Evolutionary conservation across 495 filamentous ascomycete genomes (phyloP).

Genomic region (Xylaria longipes): DNA sequence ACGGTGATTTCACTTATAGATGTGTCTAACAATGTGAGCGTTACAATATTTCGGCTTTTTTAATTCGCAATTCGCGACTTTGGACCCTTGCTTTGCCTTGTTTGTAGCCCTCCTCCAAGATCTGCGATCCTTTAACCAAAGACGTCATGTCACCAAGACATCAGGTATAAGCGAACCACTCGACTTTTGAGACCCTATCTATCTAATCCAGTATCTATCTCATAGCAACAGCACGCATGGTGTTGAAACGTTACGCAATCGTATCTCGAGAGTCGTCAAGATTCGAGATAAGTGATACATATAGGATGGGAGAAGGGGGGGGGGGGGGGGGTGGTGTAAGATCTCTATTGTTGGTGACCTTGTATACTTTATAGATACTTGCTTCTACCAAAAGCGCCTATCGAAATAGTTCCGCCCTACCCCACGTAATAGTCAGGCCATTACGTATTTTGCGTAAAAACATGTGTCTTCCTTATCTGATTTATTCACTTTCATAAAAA

Average conservation of each 20-base stretch:
- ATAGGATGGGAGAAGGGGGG: not conserved
- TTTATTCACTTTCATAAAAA: slow-evolving; percentile 2
- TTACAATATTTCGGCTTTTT: not conserved
- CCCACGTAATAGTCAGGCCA: not conserved
- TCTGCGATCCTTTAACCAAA: slow-evolving; percentile 1
- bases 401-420: not conserved
- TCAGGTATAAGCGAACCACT: slow-evolving; percentile 17
- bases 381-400: not conserved
- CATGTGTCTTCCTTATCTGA: not conserved
- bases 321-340: no score
- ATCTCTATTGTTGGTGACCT: not conserved
- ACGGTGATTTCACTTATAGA: slow-evolving; percentile 34
- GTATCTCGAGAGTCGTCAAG: not conserved
- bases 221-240: not conserved
- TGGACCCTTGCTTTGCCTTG: not conserved
- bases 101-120: not conserved
- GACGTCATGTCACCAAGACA: slow-evolving; percentile 1
- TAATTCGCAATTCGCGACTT: not conserved
- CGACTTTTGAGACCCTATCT: slow-evolving; percentile 8
- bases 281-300: not conserved
- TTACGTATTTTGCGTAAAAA: not conserved
- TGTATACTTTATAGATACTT: not conserved
- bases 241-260: not conserved
- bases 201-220: not conserved
- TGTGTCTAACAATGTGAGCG: slow-evolving; percentile 1